These are phyloP conservation scores for Silene coronaria DNA, from an alignment of 179 eudicot species.

Conservation along the genomic window DNA sequence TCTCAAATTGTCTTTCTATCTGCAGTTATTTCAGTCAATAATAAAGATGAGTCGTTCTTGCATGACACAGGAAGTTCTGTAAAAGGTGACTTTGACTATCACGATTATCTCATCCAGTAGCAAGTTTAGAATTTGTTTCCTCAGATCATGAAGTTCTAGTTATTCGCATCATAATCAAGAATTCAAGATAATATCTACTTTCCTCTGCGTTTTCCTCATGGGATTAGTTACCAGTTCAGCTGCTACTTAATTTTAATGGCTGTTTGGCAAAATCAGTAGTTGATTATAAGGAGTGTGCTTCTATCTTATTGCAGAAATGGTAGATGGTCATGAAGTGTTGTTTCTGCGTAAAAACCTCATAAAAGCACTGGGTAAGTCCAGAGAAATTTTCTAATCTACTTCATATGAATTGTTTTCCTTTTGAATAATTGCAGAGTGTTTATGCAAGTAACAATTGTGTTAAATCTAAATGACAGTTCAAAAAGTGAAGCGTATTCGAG, in stretches of 20 bases:
- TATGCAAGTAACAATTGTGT: neutral
- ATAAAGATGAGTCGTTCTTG: slow-evolving; percentile 12
- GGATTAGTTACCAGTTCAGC: neutral
- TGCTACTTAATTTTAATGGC: neutral
- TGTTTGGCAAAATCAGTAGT: neutral
- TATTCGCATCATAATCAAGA: neutral
- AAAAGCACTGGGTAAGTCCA: slow-evolving; percentile 9
- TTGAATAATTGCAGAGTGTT: neutral
- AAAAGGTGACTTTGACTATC: slow-evolving; percentile 7
- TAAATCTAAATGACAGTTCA: slow-evolving; percentile 3
- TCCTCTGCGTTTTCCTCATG: neutral
- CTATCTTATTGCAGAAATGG: slow-evolving; percentile 1
- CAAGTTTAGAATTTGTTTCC: neutral
- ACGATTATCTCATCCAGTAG: neutral
- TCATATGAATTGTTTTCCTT: neutral
- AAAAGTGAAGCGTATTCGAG: slow-evolving; percentile 13
- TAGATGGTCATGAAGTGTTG: slow-evolving; percentile 7
- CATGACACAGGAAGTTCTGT: slow-evolving; percentile 15
- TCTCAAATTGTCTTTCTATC: neutral
- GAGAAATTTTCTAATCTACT: neutral
- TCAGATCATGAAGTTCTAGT: neutral
- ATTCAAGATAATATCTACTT: neutral
- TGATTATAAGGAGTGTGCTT: neutral
- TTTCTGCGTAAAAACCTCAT: slow-evolving; percentile 15
- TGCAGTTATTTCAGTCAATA: slow-evolving; percentile 23